phyloP scores from a whole-genome alignment of 179 eudicot genomes.

The Silene noctiflora region DNA sequence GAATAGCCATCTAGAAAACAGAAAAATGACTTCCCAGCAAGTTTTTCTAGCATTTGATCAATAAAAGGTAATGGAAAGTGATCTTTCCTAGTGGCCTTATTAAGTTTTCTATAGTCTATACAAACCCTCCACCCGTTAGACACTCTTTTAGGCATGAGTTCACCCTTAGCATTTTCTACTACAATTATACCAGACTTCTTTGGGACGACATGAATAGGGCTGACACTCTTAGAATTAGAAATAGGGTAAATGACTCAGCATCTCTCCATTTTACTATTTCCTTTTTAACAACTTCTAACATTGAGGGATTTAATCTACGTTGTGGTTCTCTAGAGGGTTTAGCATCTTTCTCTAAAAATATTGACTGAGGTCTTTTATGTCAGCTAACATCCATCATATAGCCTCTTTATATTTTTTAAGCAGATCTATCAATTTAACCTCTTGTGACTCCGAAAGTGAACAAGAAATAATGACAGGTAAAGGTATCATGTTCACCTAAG shows the following conservation, averaged over 20 bases:
- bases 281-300: neutral
- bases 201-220: too few species aligned
- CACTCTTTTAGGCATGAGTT: too few species aligned
- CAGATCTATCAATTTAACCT: neutral
- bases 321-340: neutral
- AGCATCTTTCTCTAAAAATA: neutral
- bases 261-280: neutral
- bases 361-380: neutral
- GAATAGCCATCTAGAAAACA: too few species aligned
- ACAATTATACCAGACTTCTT: too few species aligned
- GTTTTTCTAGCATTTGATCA: too few species aligned
- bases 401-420: neutral
- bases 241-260: neutral
- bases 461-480: neutral
- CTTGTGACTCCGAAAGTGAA: neutral
- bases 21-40: too few species aligned
- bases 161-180: too few species aligned
- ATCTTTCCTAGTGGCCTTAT: too few species aligned
- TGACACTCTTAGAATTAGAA: too few species aligned
- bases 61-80: too few species aligned
- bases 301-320: neutral
- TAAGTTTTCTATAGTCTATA: too few species aligned
- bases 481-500: neutral
- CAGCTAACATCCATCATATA: neutral
- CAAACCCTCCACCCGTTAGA: too few species aligned